phyloP scores from a whole-genome alignment of 129 eudicot species.

The Heracleum sosnowskyi region DNA sequence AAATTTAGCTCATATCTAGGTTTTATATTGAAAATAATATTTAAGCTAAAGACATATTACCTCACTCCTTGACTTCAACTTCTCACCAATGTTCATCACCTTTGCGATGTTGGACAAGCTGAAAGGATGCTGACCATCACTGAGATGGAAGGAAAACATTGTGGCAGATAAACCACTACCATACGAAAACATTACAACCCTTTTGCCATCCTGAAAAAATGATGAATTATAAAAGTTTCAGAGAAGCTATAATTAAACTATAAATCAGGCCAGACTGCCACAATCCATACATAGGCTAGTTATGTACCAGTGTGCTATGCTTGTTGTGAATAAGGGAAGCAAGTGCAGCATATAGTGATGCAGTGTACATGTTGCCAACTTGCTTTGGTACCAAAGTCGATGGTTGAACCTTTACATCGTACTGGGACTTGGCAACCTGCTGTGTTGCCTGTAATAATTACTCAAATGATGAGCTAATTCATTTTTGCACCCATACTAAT shows the following conservation, averaged over 20 bases:
- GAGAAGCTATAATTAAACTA: background rate
- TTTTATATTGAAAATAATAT: background rate
- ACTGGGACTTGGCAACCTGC: constrained; percentile 76
- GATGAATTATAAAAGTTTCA: background rate
- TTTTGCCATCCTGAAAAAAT: constrained; percentile 52
- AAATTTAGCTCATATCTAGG: too few relatives aligned
- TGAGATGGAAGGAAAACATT: constrained; percentile 69
- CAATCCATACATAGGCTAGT: background rate
- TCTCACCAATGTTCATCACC: constrained; percentile 72
- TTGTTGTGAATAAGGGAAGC: constrained; percentile 90
- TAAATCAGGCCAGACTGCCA: background rate
- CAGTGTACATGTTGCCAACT: background rate
- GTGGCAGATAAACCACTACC: constrained; percentile 92
- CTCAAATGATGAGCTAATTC: background rate
- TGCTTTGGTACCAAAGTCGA: background rate
- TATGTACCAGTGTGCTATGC: constrained; percentile 55
- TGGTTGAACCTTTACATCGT: constrained; percentile 46
- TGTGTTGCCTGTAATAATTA: constrained; percentile 61
- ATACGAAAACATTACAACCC: constrained; percentile 82
- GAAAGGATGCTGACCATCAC: constrained; percentile 72
- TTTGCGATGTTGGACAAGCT: constrained; percentile 76
- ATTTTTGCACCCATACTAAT: background rate
- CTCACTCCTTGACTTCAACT: constrained; percentile 86
- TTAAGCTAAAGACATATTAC: constrained; percentile 25
- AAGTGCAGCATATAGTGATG: constrained; percentile 65